Evolutionary conservation across 2,329 filamentous ascomycete genomes (phyloP), one percentile per base, ranked within the genome.

Genomic region (Sarocladium kiliense): DNA sequence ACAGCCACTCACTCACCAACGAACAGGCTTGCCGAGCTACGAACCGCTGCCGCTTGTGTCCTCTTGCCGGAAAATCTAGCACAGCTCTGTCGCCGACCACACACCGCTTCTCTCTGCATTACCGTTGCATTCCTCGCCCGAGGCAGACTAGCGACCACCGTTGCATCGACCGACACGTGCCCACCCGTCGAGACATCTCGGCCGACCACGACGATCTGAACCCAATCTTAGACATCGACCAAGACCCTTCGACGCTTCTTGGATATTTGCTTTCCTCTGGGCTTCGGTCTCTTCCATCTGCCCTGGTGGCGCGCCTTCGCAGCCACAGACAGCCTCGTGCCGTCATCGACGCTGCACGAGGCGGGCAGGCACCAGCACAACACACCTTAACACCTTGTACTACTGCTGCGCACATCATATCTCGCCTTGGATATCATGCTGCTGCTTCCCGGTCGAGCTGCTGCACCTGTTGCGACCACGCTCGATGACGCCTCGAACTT

Each of bases 321-420:
- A 21, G 11, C n/a, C 21, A n/a, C 10, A 23, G 23, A 51, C 47
- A 51, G 47, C 47, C 47, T 36, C 47, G 47, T 51, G 47, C 47
- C 47, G 47, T 51, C 47, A 21, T 36, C 27, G 47, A 51, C 47
- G 47, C 47, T 10, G 47, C 47, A 51, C 47, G 47, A 51, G 47
- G 47, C 26, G n/a, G 47, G n/a, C 47, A 51, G 47, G 27, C 47
- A 51, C n/a, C 47, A 51, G 27, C 30, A 3, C 10, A 51, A 11
- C n/a, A 10, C 47, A 51, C 27, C n/a, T 47, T 14, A 21, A 6
- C 18, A 4, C 9, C 21, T n/a, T 47, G 11, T 16, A 12, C 14
- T n/a, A n/a, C 30, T 3, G 47, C 25, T 21, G 16, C 47, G 3
- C 16, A 27, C 30, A 21, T 14, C 47, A 21, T 21, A 21, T 27